Conservation (phyloP, 202 grass and related monocot genomes). For the Setaria viridis region DNA sequence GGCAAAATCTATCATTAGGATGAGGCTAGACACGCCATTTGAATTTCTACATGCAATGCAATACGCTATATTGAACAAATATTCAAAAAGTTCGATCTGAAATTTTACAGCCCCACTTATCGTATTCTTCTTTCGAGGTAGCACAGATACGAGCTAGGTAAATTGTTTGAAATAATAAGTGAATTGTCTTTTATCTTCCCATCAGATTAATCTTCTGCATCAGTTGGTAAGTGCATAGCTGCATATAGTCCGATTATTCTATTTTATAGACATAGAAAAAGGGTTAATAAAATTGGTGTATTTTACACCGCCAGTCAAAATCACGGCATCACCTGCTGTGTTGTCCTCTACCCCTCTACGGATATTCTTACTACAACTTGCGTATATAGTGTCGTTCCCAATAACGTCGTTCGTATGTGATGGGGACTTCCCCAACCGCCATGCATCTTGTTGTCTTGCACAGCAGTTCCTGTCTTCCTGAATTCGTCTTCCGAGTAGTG, state of each 20-base stretch:
- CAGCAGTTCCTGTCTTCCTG: neutral
- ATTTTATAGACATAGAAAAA: neutral
- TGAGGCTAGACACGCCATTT: too few relatives aligned
- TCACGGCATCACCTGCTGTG: neutral
- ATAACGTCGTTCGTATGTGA: neutral
- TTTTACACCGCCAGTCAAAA: neutral
- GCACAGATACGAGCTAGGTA: too few relatives aligned
- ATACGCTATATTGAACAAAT: too few relatives aligned
- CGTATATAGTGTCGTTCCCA: neutral
- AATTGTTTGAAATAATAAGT: too few relatives aligned
- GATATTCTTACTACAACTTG: slow-evolving; percentile 27
- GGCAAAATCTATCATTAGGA: too few relatives aligned
- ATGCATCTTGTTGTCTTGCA: neutral
- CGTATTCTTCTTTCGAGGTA: too few relatives aligned
- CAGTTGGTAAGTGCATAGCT: neutral
- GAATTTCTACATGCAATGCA: too few relatives aligned
- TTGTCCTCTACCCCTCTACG: neutral
- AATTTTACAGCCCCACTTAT: too few relatives aligned
- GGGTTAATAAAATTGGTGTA: neutral
- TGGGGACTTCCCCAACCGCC: neutral
- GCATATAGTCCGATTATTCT: neutral
- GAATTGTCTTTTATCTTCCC: too few relatives aligned
- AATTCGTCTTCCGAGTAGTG: neutral
- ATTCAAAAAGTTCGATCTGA: too few relatives aligned
- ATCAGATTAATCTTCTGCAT: neutral